Evolutionary conservation across 352 stramenopile genomes (phyloP).

Genomic region (Blastocystis sp.): DNA sequence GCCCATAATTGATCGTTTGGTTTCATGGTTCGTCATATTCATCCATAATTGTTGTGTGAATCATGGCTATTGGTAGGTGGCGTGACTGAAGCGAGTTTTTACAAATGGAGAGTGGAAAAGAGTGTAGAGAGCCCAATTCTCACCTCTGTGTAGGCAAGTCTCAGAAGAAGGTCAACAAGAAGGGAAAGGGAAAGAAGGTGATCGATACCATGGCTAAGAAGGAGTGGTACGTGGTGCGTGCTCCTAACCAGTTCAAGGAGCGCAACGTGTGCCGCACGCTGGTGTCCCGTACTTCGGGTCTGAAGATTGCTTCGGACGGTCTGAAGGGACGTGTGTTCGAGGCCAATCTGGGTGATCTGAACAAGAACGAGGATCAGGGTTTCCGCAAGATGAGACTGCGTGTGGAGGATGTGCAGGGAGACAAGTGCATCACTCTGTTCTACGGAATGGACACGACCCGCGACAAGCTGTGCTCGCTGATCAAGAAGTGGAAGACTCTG

Average conservation of each 20-base stretch:
- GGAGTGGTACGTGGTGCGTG: conserved; percentile 69
- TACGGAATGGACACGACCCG: conserved; percentile 84
- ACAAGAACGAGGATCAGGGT: no score
- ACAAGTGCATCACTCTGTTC: conserved; percentile 73
- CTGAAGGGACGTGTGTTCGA: conserved; percentile 97
- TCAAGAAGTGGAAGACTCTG: no score
- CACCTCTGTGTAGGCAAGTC: conserved; percentile 12
- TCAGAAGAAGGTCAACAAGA: background rate
- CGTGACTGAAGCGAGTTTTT: background rate
- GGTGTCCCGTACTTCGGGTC: no score
- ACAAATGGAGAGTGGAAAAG: background rate
- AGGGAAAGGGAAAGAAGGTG: conserved; percentile 73
- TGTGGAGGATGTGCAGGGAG: no score
- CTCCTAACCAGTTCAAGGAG: conserved; percentile 85
- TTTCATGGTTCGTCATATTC: no score
- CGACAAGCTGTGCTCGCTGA: conserved; percentile 98
- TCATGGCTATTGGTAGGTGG: conserved; percentile 42
- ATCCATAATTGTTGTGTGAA: conserved; percentile 37
- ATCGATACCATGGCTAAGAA: conserved; percentile 67
- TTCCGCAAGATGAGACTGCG: no score
- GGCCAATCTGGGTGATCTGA: no score
- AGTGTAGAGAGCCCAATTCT: background rate
- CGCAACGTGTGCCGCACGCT: no score
- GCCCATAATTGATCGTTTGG: no score
- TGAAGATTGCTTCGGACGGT: conserved; percentile 94